Evolutionary conservation across 1,139 yeast genomes (phyloP).

Genomic region (Sugiyamaella novakii): DNA sequence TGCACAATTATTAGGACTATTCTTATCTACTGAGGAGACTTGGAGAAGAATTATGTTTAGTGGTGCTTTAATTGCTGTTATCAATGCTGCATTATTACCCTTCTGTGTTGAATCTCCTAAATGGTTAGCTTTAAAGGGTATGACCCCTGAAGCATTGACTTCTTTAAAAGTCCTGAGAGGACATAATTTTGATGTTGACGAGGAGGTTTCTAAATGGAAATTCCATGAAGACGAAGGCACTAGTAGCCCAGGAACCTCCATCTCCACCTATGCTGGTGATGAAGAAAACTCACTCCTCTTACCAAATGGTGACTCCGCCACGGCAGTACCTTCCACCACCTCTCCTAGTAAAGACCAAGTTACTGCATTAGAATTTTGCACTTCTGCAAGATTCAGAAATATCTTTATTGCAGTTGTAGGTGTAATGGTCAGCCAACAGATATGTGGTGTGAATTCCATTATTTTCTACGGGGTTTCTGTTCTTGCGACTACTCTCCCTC

Average conservation of each 20-base stretch:
- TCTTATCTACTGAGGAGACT: conserved; percentile 60
- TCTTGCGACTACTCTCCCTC: conserved; percentile 67
- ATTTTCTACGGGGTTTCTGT: conserved; percentile 90
- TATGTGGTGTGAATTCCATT: conserved; percentile 89
- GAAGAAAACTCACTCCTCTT: conserved; percentile 14
- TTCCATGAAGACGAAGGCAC: conserved; percentile 4
- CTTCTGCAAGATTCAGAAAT: conserved; percentile 53
- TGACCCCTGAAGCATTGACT: conserved; percentile 43
- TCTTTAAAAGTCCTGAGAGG: conserved; percentile 43
- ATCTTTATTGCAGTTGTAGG: conserved; percentile 71
- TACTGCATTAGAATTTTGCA: conserved; percentile 49
- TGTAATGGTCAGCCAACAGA: conserved; percentile 83
- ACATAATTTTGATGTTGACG: conserved; percentile 30
- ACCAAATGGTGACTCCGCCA: conserved; percentile 3
- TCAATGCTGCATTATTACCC: conserved; percentile 51
- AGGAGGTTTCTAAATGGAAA: conserved; percentile 33
- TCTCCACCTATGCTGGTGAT: not conserved
- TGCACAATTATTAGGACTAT: conserved; percentile 73
- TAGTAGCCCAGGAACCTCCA: not conserved
- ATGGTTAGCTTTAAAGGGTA: conserved; percentile 58
- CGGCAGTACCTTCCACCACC: conserved; percentile 7
- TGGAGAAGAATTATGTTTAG: conserved; percentile 73
- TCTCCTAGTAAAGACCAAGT: conserved; percentile 22
- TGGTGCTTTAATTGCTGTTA: conserved; percentile 58
- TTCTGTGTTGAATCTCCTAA: conserved; percentile 78